Conservation (phyloP, 2,329 filamentous ascomycete species). For the Neofusicoccum ribis region DNA sequence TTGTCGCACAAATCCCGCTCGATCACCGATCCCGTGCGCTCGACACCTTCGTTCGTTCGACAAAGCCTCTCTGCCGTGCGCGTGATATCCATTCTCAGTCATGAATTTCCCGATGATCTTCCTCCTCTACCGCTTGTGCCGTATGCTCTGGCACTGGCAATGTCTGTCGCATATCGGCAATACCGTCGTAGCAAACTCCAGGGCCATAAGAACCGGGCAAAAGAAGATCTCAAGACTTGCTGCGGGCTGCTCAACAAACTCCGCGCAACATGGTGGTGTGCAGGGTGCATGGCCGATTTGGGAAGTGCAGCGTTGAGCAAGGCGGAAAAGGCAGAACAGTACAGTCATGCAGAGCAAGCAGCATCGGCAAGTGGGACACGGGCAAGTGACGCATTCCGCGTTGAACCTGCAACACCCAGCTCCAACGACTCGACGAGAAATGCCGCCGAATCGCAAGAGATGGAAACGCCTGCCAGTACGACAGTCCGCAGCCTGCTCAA, state of each 20-base stretch:
- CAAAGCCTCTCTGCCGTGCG: slow-evolving; percentile 58
- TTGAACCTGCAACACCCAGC: not conserved
- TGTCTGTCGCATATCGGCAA: slow-evolving; percentile 59
- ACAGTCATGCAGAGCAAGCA: slow-evolving; percentile 20
- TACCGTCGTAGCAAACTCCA: slow-evolving; percentile 54
- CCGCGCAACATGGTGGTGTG: slow-evolving; percentile 47
- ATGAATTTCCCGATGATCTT: slow-evolving; percentile 47
- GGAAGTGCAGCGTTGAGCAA: slow-evolving; percentile 41
- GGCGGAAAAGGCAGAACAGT: slow-evolving; percentile 27
- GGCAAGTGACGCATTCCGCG: slow-evolving; percentile 14
- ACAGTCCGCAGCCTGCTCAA: slow-evolving; percentile 4
- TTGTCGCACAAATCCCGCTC: slow-evolving; percentile 54
- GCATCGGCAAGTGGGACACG: not conserved
- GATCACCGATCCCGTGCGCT: slow-evolving; percentile 46
- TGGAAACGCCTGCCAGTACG: not conserved
- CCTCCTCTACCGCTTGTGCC: slow-evolving; percentile 57
- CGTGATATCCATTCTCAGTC: slow-evolving; percentile 53
- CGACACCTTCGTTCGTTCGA: slow-evolving; percentile 53
- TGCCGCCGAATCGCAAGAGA: not conserved
- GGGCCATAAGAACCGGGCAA: slow-evolving; percentile 49
- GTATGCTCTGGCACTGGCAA: slow-evolving; percentile 56
- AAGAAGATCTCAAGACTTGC: slow-evolving; percentile 46
- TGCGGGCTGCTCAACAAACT: slow-evolving; percentile 46
- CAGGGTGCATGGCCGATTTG: slow-evolving; percentile 48
- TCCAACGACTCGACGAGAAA: not conserved